Evolutionary conservation across 345 rosid species (phyloP).

Genomic region (Eucalyptus cladocalyx): DNA sequence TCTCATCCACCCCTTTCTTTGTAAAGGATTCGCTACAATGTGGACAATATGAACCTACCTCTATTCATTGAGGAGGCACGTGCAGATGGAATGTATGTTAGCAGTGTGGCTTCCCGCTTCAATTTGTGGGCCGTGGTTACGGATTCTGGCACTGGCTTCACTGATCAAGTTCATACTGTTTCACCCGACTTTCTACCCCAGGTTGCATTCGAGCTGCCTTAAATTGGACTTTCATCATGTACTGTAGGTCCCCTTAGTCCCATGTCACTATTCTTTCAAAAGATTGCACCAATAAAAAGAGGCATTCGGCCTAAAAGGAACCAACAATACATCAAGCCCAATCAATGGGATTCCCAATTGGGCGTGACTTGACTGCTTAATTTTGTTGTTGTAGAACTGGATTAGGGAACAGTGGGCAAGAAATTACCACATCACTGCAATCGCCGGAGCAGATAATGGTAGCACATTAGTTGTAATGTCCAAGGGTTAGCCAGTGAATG

Average conservation of each 20-base stretch:
- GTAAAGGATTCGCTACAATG: conserved; percentile 70
- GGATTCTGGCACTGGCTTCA: conserved; percentile 90
- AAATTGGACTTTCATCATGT: neutral
- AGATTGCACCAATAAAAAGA: neutral
- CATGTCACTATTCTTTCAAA: neutral
- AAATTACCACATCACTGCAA: conserved; percentile 77
- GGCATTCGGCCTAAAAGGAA: neutral
- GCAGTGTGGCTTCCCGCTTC: conserved; percentile 65
- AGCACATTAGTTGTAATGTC: conserved; percentile 90
- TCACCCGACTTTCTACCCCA: conserved; percentile 61
- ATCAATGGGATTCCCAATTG: neutral
- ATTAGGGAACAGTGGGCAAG: conserved; percentile 90
- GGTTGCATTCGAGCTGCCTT: conserved; percentile 17
- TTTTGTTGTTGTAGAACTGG: conserved; percentile 50
- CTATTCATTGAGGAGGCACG: conserved; percentile 76
- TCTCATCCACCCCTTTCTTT: neutral
- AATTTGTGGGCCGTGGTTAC: conserved; percentile 84
- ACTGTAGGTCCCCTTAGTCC: neutral
- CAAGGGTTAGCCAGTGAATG: conserved; percentile 29
- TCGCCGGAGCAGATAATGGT: conserved; percentile 82
- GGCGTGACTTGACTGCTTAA: neutral
- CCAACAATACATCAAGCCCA: neutral
- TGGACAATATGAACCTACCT: conserved; percentile 52
- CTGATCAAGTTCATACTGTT: conserved; percentile 65
- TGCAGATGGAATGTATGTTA: conserved; percentile 72